phyloP scores from a whole-genome alignment of 2,329 filamentous ascomycete genomes.

The Stemphylium vesicarium region DNA sequence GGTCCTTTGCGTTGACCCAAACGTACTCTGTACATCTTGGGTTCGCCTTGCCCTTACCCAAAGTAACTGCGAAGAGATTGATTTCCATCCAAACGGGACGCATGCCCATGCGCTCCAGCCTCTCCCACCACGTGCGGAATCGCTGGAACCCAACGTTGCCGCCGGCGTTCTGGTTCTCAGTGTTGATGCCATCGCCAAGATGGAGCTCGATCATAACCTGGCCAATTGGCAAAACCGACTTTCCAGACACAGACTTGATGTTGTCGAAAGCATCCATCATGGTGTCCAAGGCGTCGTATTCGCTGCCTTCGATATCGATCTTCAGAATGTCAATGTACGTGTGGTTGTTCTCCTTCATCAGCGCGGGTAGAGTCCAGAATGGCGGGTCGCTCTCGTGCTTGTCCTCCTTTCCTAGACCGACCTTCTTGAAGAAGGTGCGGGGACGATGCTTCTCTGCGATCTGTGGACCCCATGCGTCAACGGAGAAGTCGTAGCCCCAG shows the following conservation, averaged over 20 bases:
- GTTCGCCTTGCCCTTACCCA: conserved; percentile 34
- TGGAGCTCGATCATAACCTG: conserved; percentile 46
- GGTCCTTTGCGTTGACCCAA: conserved; percentile 42
- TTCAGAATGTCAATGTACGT: conserved; percentile 45
- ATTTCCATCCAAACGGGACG: conserved; percentile 44
- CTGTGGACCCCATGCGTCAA: conserved; percentile 39
- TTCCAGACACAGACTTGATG: conserved; percentile 23
- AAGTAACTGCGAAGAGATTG: conserved; percentile 40
- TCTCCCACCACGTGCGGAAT: conserved; percentile 43
- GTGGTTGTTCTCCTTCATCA: conserved; percentile 44
- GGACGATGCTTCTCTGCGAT: conserved; percentile 28
- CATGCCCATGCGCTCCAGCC: conserved; percentile 45
- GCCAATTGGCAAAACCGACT: conserved; percentile 37
- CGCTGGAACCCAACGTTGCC: conserved; percentile 33
- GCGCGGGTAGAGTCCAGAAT: conserved; percentile 36
- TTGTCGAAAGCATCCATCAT: conserved; percentile 40
- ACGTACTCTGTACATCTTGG: conserved; percentile 44
- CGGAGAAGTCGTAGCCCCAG: conserved; percentile 45
- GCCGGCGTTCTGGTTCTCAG: conserved; percentile 9
- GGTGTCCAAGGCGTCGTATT: conserved; percentile 39
- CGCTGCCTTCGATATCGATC: conserved; percentile 43
- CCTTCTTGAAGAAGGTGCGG: conserved; percentile 40
- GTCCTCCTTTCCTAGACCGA: conserved; percentile 38
- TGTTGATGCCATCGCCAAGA: conserved; percentile 29
- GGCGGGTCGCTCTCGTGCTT: conserved; percentile 26